Evolutionary conservation across 331 rosid species (phyloP), one percentile per base, ranked within the genome.

Genomic region (Malus hybrid): DNA sequence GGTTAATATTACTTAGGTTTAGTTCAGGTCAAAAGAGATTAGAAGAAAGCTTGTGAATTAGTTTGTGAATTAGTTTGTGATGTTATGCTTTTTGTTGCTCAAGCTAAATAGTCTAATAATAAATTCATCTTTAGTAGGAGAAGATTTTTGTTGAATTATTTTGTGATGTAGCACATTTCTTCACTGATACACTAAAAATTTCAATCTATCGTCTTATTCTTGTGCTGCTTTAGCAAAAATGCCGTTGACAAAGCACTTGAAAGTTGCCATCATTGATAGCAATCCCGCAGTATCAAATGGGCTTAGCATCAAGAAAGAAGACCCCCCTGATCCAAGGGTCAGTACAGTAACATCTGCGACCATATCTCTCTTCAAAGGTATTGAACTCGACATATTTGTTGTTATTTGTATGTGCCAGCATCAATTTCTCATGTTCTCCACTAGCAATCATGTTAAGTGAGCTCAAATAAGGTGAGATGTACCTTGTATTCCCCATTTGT

Each of bases 221-320:
- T 69, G 63, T 75, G 76, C 80, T 57, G 44, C 82, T 82, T 70
- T 88, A 94, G 99, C 96, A 48, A 94, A 88, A 81, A 88, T 73
- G 88, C 97, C 97, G 74, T 44, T 94, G 93, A 94, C 99, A 32
- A 92, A 87, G 89, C 92, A 87, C 76, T 86, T 94, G 87, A 88
- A 79, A 54, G 94, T 94, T 75, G 99, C 99, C 79, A 92, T 92
- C 82, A 85, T 94, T 73, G 99, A 94, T 88, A 87, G 97, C 85
- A 94, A 89, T 83, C 99, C 99, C 15, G 96, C 93, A 60, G 75
- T 94, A 5, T 82, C 77, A 22, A 74, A 86, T 74, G 70, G 83
- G 75, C 44, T 81, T 64, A 20, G 75, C 79, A 76, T 88, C 78
- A 90, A 89, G 74, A 92, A 89, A 77, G 96, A 90, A 48, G 93